These are phyloP conservation scores for Vitellaria paradoxa DNA, from an alignment of 179 eudicot species.

Conservation along the genomic window DNA sequence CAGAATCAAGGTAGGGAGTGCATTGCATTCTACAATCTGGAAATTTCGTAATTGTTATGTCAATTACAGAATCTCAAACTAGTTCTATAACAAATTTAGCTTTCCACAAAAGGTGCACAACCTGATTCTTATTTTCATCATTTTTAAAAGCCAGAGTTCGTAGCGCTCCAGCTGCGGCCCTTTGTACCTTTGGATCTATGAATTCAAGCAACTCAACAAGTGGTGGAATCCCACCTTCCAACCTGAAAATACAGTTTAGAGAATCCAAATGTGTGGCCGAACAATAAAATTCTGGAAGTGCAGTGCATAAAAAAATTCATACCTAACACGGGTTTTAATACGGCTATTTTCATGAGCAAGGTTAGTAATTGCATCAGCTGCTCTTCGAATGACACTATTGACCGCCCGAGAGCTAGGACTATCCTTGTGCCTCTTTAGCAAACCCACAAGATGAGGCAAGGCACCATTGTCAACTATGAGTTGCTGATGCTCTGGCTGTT, in stretches of 20 bases:
- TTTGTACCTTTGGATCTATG: slow-evolving; percentile 79
- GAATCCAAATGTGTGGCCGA: slow-evolving; percentile 5
- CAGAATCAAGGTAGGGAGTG: slow-evolving; percentile 79
- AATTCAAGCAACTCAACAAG: slow-evolving; percentile 83
- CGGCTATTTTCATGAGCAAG: slow-evolving; percentile 93
- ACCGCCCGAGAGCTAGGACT: slow-evolving; percentile 55
- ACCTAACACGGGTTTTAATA: slow-evolving; percentile 85
- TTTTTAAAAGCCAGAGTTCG: slow-evolving; percentile 94
- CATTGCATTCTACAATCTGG: slow-evolving; percentile 95
- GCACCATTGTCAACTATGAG: slow-evolving; percentile 93
- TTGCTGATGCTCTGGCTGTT: slow-evolving; percentile 95
- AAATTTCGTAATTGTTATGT: neutral
- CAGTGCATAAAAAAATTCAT: slow-evolving; percentile 12
- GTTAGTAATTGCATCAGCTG: slow-evolving; percentile 94
- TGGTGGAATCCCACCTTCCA: slow-evolving; percentile 94
- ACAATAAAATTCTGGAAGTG: neutral
- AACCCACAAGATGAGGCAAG: slow-evolving; percentile 68
- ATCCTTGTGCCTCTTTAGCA: slow-evolving; percentile 63
- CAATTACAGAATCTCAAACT: slow-evolving; percentile 1
- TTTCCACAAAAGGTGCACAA: slow-evolving; percentile 15
- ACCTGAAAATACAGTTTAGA: slow-evolving; percentile 33
- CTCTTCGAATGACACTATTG: slow-evolving; percentile 75
- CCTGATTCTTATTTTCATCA: slow-evolving; percentile 96
- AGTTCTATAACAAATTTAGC: neutral
- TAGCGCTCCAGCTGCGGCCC: slow-evolving; percentile 95